Percentiles rank a stretch among this genome's conserved stretches.
These are phyloP conservation scores for Mycena galericulata DNA, from an alignment of 768 basidiomycete genomes.

Conservation along the genomic window DNA sequence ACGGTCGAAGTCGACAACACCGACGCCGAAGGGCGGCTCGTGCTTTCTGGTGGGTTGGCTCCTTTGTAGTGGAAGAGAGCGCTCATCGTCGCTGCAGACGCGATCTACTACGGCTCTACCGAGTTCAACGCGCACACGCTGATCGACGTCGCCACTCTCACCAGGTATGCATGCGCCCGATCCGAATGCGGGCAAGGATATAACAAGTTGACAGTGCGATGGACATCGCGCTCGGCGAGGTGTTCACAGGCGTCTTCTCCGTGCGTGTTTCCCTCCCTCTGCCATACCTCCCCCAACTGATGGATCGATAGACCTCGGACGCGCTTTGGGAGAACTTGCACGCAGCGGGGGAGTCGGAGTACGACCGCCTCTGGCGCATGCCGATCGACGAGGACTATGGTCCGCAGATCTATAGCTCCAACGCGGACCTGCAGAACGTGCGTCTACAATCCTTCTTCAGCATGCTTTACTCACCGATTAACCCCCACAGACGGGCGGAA, in stretches of 20 bases:
- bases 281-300: background rate
- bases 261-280: conserved; percentile 50
- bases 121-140: conserved; percentile 85
- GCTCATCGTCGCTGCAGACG: conserved; percentile 59
- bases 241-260: conserved; percentile 83
- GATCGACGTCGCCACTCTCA: conserved; percentile 90
- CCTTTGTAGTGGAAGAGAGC: background rate
- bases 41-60: conserved; percentile 69
- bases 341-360: conserved; percentile 76
- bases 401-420: conserved; percentile 79
- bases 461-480: background rate
- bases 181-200: background rate
- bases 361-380: conserved; percentile 92
- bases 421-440: conserved; percentile 87
- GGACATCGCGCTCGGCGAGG: conserved; percentile 78
- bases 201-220: conserved; percentile 64
- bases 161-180: conserved; percentile 63
- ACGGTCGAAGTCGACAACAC: conserved; percentile 90
- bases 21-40: conserved; percentile 84
- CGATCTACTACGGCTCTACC: conserved; percentile 84
- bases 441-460: conserved; percentile 24
- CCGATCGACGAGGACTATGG: conserved; percentile 87
- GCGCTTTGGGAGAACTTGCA: conserved; percentile 78
- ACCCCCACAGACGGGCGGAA: conserved; percentile 72
- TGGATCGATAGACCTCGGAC: conserved; percentile 69